Percentiles rank a stretch among this genome's conserved stretches.
Conservation (phyloP, 2,329 filamentous ascomycete genomes). For the Malbranchea cinnamomea region DNA sequence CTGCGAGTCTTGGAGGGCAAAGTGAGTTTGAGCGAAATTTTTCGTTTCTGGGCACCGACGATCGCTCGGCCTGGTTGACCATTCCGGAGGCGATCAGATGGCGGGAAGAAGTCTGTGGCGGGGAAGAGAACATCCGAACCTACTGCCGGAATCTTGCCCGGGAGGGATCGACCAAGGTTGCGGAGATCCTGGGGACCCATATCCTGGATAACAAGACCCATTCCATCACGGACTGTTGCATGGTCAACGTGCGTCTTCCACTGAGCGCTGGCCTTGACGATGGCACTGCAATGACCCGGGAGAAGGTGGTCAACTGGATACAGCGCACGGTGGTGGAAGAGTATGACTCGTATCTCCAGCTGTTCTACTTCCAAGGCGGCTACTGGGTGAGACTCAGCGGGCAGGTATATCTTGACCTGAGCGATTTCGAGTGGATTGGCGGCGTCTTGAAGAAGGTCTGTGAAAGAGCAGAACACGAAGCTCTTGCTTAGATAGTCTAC, state of each 20-base stretch:
- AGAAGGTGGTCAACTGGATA: constrained; percentile 42
- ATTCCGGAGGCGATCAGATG: constrained; percentile 55
- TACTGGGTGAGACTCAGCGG: constrained; percentile 63
- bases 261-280: constrained; percentile 27
- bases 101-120: constrained; percentile 48
- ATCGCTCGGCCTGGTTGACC: constrained; percentile 52
- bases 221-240: constrained; percentile 42
- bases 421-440: constrained; percentile 61
- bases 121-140: constrained; percentile 48
- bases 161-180: constrained; percentile 43
- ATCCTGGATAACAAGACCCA: constrained; percentile 40
- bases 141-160: constrained; percentile 49
- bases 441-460: constrained; percentile 43
- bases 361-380: constrained; percentile 42
- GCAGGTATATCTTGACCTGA: constrained; percentile 68
- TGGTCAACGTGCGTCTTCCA: constrained; percentile 58
- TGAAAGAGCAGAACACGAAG: constrained; percentile 32
- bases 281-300: constrained; percentile 22
- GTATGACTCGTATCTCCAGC: constrained; percentile 51
- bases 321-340: constrained; percentile 36
- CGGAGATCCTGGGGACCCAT: constrained; percentile 47
- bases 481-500: too few relatives aligned
- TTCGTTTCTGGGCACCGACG: constrained; percentile 56
- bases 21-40: constrained; percentile 53
- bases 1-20: too few relatives aligned